These are phyloP conservation scores for Nigrospora oryzae DNA, from an alignment of 2,329 filamentous ascomycete species.

Conservation along the genomic window DNA sequence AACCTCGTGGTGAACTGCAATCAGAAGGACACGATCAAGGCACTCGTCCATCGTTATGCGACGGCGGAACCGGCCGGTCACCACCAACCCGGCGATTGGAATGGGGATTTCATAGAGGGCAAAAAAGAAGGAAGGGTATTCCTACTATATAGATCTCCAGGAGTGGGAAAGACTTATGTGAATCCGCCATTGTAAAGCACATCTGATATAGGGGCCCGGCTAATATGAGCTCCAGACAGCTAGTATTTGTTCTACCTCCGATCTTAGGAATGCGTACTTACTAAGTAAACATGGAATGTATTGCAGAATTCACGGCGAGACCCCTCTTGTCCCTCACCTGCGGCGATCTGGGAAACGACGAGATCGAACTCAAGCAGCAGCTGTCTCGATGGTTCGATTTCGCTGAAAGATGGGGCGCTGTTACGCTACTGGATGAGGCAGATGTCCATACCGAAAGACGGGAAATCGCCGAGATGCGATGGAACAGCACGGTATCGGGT, in stretches of 20 bases:
- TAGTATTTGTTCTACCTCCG: too few relatives aligned
- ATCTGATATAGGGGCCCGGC: not conserved
- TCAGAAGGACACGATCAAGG: too few relatives aligned
- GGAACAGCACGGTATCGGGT: slow-evolving; percentile 7
- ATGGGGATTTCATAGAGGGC: slow-evolving; percentile 12
- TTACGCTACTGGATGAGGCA: slow-evolving; percentile 1
- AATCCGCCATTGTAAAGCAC: not conserved
- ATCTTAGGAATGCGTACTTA: too few relatives aligned
- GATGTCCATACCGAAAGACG: slow-evolving; percentile 5
- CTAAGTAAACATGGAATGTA: slow-evolving; percentile 8
- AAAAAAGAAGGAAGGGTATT: slow-evolving; percentile 15
- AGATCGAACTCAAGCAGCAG: slow-evolving; percentile 1
- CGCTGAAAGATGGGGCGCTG: slow-evolving; percentile 7
- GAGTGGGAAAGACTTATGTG: slow-evolving; percentile 13
- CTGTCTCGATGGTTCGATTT: slow-evolving; percentile 5
- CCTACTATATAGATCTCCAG: slow-evolving; percentile 14
- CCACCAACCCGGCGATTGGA: too few relatives aligned
- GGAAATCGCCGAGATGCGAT: slow-evolving; percentile 1
- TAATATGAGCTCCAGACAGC: not conserved
- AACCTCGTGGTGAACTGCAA: too few relatives aligned
- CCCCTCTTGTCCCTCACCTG: slow-evolving; percentile 13
- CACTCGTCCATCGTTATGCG: too few relatives aligned
- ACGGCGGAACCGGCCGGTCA: too few relatives aligned
- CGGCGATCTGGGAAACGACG: slow-evolving; percentile 7
- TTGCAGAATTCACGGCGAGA: slow-evolving; percentile 11